Evolutionary conservation across 2,329 filamentous ascomycete species (phyloP).

Genomic region (Trichocomaceae sp.): DNA sequence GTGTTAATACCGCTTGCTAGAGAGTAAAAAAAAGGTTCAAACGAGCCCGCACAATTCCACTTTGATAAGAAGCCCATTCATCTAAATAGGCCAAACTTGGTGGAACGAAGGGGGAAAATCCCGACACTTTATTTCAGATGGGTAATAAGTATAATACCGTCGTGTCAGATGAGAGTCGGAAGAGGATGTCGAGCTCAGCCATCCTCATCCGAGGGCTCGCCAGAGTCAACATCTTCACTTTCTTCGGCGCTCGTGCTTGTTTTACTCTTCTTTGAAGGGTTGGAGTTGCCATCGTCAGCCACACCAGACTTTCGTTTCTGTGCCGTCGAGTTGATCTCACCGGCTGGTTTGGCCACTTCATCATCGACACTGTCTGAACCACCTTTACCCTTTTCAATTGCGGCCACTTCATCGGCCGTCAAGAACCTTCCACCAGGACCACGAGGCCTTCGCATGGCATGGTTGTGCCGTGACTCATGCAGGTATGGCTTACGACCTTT

Average conservation of each 20-base stretch:
- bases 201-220: constrained; percentile 45
- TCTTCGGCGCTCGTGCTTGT: constrained; percentile 46
- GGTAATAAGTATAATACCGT: not conserved
- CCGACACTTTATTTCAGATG: constrained; percentile 5
- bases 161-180: not conserved
- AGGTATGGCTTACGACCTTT: constrained; percentile 96
- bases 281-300: constrained; percentile 38
- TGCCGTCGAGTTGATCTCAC: constrained; percentile 30
- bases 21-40: constrained; percentile 16
- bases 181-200: constrained; percentile 25
- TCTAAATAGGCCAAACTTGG: not conserved
- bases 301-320: constrained; percentile 47
- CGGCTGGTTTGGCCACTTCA: constrained; percentile 22
- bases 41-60: not conserved
- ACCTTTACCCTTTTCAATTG: constrained; percentile 64
- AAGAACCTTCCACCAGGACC: constrained; percentile 92
- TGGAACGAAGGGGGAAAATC: not conserved
- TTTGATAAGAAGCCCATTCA: not conserved
- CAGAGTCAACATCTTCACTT: constrained; percentile 44
- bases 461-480: constrained; percentile 95
- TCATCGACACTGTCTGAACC: constrained; percentile 26
- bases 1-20: constrained; percentile 32
- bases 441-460: constrained; percentile 91
- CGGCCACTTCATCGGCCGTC: constrained; percentile 90
- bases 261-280: constrained; percentile 47